A percentile compares a stretch with the other conserved stretches of the same genome.
Conservation (phyloP, 768 basidiomycete genomes). For the Trametes maxima region DNA sequence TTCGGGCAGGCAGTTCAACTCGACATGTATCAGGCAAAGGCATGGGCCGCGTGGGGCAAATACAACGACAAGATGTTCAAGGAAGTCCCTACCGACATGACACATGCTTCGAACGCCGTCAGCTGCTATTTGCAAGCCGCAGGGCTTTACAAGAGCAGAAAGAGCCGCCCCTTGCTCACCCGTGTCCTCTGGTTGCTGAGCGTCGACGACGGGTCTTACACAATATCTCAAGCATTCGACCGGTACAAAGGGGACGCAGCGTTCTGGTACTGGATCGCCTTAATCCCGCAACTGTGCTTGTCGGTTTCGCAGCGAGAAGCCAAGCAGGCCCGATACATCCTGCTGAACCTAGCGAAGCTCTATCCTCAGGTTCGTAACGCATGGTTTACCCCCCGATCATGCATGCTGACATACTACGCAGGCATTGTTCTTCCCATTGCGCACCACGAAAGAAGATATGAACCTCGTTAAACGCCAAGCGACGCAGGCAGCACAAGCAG, state of each 20-base stretch:
- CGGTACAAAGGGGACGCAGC: constrained; percentile 95
- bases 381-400: background rate
- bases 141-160: constrained; percentile 91
- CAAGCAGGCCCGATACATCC: constrained; percentile 86
- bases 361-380: constrained; percentile 79
- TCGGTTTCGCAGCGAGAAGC: constrained; percentile 92
- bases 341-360: constrained; percentile 86
- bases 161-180: constrained; percentile 87
- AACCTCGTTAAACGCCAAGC: constrained; percentile 46
- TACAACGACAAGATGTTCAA: constrained; percentile 94
- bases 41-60: constrained; percentile 98
- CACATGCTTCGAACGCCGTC: constrained; percentile 86
- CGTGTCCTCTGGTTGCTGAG: constrained; percentile 97
- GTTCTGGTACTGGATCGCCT: constrained; percentile 98
- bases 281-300: constrained; percentile 90
- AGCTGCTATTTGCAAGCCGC: constrained; percentile 98
- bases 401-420: constrained; percentile 35
- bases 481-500: constrained; percentile 17
- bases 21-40: constrained; percentile 92
- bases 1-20: constrained; percentile 96
- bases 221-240: constrained; percentile 83
- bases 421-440: constrained; percentile 94
- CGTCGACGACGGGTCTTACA: constrained; percentile 76
- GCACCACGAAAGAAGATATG: constrained; percentile 81
- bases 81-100: constrained; percentile 72